Percentiles rank a stretch among this genome's conserved stretches.
These are phyloP conservation scores for Carex cristatella DNA, from an alignment of 176 grass and related monocot genomes.

Conservation along the genomic window DNA sequence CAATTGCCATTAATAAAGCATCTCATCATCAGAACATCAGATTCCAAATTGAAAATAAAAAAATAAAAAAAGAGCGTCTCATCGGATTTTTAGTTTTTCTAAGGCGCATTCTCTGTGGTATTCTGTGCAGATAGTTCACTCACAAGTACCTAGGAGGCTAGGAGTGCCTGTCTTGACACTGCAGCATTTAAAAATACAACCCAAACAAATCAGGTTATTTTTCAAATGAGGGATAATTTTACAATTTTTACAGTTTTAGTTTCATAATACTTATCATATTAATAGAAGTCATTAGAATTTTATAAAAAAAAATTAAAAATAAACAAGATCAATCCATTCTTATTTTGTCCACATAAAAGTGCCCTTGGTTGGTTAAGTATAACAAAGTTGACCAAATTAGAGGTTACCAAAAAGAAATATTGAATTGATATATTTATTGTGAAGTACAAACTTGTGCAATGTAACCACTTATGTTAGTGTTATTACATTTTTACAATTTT, in stretches of 20 bases:
- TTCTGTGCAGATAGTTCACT: background rate
- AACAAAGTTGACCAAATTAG: no score
- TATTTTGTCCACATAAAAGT: no score
- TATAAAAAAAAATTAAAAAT: no score
- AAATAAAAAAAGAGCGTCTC: background rate
- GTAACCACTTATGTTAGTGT: no score
- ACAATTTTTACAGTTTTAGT: background rate
- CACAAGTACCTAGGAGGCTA: background rate
- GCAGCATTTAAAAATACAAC: background rate
- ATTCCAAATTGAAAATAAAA: background rate
- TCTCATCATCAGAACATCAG: background rate
- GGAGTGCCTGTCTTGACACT: background rate
- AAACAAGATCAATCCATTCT: no score
- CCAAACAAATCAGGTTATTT: background rate
- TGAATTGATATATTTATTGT: no score
- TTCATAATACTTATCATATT: no score
- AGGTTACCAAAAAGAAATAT: no score
- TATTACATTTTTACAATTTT: no score
- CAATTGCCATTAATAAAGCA: background rate
- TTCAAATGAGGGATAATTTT: background rate
- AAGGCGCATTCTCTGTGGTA: background rate
- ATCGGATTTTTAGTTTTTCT: background rate
- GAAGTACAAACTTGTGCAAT: no score
- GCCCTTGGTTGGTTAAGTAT: no score
- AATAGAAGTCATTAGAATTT: no score